These are phyloP conservation scores for Blastomyces silverae DNA, from an alignment of 2,329 filamentous ascomycete species.

Conservation along the genomic window DNA sequence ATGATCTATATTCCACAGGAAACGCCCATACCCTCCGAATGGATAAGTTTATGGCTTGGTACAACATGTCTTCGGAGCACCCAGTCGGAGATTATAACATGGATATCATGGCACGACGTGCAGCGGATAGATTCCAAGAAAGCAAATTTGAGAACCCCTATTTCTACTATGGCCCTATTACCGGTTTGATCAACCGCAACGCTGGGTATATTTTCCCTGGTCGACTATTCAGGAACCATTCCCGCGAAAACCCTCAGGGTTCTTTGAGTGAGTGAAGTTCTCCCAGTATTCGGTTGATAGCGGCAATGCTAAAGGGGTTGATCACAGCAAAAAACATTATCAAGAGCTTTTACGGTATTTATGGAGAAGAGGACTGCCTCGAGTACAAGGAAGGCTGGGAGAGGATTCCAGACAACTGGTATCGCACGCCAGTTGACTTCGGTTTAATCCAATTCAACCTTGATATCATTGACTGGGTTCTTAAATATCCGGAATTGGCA, in stretches of 20 bases:
- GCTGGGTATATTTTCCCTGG: constrained; percentile 45
- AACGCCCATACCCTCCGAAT: constrained; percentile 49
- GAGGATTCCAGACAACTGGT: constrained; percentile 50
- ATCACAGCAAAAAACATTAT: constrained; percentile 37
- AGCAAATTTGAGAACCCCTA: constrained; percentile 47
- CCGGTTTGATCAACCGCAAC: constrained; percentile 45
- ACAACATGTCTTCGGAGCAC: constrained; percentile 31
- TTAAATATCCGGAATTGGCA: constrained; percentile 40
- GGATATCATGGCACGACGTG: constrained; percentile 40
- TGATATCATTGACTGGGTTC: constrained; percentile 37
- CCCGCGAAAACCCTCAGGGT: constrained; percentile 36
- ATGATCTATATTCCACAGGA: constrained; percentile 48
- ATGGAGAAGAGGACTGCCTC: constrained; percentile 37
- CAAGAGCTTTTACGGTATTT: constrained; percentile 45
- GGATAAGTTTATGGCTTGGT: constrained; percentile 46
- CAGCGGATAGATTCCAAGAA: constrained; percentile 43
- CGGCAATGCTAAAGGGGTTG: constrained; percentile 14
- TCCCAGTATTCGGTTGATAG: not conserved
- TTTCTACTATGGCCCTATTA: constrained; percentile 51
- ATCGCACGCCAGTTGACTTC: constrained; percentile 42
- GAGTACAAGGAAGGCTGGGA: constrained; percentile 46
- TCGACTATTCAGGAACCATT: constrained; percentile 43
- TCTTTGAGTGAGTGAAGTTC: constrained; percentile 30
- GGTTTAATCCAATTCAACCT: constrained; percentile 40
- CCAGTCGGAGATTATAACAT: constrained; percentile 37